Evolutionary conservation across 257 asterid genomes (phyloP), one percentile per base, ranked within the genome.

Genomic region (Paraleonurus japonicus): DNA sequence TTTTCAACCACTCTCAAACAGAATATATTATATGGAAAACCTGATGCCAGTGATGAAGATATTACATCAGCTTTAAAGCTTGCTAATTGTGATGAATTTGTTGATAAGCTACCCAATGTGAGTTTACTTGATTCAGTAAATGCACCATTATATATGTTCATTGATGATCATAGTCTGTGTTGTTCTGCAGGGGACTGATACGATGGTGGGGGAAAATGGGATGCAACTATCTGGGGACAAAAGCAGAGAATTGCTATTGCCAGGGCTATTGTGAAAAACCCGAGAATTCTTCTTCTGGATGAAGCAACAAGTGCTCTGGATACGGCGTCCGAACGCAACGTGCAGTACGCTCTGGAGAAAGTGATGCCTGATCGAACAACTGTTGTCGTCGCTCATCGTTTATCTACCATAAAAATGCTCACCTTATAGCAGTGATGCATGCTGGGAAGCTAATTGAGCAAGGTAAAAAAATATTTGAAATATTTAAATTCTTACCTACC

Each of bases 241-340:
- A 88, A 86, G 83, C 95, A 88, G 67, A 81, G 95, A 75, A 79
- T 86, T 9, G 90, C 92, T 8, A 86, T 88, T 20, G 95, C 95
- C 3, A 73, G 92, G 58, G 95, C 90, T 3, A 81, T 89, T 63
- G 61, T 89, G 68, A 89, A 83, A 77, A 80, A 85, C 45, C 93
- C 96, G 2, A 72, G 69, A 74, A 87, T 89, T 61, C 84, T 89
- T 65, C 90, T 89, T 33, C 83, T 89, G 12, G 96, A 89, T 51
- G 90, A 88, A 78, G 95, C 90, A 11, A 88, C 90, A 15, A 89
- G 96, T 72, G 85, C 89, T 37, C 67, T 89, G 58, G 95, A 88
- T 72, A 71, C 83, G 30, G 85, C 77, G 32, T 84, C 89, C 3
- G 95, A 88, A 48, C 77, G 70, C 23, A 72, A 35, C 17, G 82